These are phyloP conservation scores for Diddensiella caesifluorescens DNA, from an alignment of 805 yeast species.

Conservation along the genomic window DNA sequence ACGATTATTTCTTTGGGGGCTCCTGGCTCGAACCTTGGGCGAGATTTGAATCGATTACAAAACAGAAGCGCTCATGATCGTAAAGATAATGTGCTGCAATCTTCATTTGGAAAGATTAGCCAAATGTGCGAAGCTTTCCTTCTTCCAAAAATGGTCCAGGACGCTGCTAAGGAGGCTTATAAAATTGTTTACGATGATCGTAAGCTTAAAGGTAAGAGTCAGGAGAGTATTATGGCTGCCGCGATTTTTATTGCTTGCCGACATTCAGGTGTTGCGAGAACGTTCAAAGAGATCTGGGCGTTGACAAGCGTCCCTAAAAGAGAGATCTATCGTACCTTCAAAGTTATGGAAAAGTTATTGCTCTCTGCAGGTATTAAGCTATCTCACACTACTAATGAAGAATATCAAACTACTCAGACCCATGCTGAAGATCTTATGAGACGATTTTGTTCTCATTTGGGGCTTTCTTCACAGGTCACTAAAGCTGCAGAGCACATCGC, in stretches of 20 bases:
- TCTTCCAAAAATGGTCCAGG: slow-evolving; percentile 90
- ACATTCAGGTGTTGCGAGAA: slow-evolving; percentile 87
- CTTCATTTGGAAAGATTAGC: slow-evolving; percentile 85
- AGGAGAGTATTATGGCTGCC: slow-evolving; percentile 94
- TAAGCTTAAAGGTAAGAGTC: slow-evolving; percentile 81
- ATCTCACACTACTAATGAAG: slow-evolving; percentile 37
- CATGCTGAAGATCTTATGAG: slow-evolving; percentile 92
- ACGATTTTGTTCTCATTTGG: slow-evolving; percentile 93
- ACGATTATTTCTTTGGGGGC: slow-evolving; percentile 87
- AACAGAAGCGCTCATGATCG: slow-evolving; percentile 78
- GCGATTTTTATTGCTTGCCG: slow-evolving; percentile 92
- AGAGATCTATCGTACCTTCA: slow-evolving; percentile 89
- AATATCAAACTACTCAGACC: slow-evolving; percentile 70
- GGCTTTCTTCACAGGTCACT: slow-evolving; percentile 75
- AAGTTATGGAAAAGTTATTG: slow-evolving; percentile 68
- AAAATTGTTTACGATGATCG: slow-evolving; percentile 85
- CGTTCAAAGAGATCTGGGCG: slow-evolving; percentile 94
- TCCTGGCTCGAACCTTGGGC: slow-evolving; percentile 78
- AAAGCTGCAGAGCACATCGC: slow-evolving; percentile 93
- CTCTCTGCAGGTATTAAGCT: slow-evolving; percentile 33
- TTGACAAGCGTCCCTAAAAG: slow-evolving; percentile 88
- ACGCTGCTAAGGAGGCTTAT: slow-evolving; percentile 95
- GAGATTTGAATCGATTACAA: slow-evolving; percentile 88
- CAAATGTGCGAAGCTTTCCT: slow-evolving; percentile 97
- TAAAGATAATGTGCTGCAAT: slow-evolving; percentile 79